Evolutionary conservation across 2,329 filamentous ascomycete genomes (phyloP).

Genomic region (Ophiostoma piceae): DNA sequence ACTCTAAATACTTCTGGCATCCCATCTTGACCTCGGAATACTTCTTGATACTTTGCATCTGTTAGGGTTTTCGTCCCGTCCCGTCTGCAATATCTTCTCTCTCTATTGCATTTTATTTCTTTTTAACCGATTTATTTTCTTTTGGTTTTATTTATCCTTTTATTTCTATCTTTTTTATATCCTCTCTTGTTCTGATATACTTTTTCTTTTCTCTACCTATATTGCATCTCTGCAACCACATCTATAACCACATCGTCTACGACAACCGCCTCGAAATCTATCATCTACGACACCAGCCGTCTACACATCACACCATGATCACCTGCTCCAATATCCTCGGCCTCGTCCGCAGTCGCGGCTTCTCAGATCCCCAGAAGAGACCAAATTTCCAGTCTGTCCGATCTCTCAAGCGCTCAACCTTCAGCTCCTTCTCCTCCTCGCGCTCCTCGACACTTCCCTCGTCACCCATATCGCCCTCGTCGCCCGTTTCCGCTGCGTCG

Average conservation of each 20-base stretch:
- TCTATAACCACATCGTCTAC: not conserved
- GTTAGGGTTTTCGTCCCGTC: not conserved
- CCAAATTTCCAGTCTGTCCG: not conserved
- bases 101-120: not conserved
- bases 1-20: not conserved
- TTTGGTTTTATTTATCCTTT: not conserved
- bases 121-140: not conserved
- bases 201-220: not conserved
- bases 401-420: constrained; percentile 3
- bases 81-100: not conserved
- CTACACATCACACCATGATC: constrained; percentile 9
- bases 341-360: not conserved
- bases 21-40: not conserved
- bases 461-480: not conserved
- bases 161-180: not conserved
- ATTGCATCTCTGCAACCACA: not conserved
- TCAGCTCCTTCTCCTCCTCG: constrained; percentile 6
- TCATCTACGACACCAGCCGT: too few species aligned
- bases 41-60: not conserved
- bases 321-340: constrained; percentile 2
- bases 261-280: too few species aligned
- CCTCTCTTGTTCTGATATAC: not conserved
- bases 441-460: not conserved
- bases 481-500: not conserved
- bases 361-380: not conserved